Evolutionary conservation across 1,284 basidiomycete genomes (phyloP), one percentile per base, ranked within the genome.

Genomic region (Volvariella surrecta): DNA sequence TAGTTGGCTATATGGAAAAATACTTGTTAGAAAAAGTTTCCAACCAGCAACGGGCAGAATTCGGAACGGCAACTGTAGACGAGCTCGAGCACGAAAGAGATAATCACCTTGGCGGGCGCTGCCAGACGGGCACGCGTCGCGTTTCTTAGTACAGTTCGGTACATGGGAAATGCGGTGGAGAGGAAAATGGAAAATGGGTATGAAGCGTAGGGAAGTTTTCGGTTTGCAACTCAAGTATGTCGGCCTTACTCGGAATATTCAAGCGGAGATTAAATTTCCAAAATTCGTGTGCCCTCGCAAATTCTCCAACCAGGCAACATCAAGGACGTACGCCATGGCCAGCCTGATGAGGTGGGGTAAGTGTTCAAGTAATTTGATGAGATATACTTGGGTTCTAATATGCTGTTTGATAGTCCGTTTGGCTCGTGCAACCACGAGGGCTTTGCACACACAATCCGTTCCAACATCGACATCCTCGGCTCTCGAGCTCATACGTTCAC

Each of bases 81-180:
- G 4, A 20, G n/a, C 31, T 28, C 15, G 11, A 46, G 52, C 44
- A 47, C 13, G 11, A 21, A 20, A 32, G 50, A 52, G 32, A 37
- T 20, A 54, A 64, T 43, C 47, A 85, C 86, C 73, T 79, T 78
- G 56, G 74, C 63, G 51, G 73, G 63, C 54, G 77, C 74, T 59
- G 78, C 79, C 68, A 74, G 75, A 64, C 79, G 74, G 58, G 75
- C 76, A 70, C 86, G 81, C 63, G 77, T 73, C 64, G 85, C 79
- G 73, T 87, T 88, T 73, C 83, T 79, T 70, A 93, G 72, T 64
- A 87, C 87, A 67, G 88, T 73, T 71, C 87, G 80, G 71, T 92
- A 89, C 89, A 94, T 93, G 63, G 70, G 66, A 67, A 62, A 58
- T 62, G 58, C 62, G 62, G 68, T 66, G 65, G 63, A 62, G 60